phyloP scores from a whole-genome alignment of 345 rosid genomes.

The Rubroshorea leprosula region DNA sequence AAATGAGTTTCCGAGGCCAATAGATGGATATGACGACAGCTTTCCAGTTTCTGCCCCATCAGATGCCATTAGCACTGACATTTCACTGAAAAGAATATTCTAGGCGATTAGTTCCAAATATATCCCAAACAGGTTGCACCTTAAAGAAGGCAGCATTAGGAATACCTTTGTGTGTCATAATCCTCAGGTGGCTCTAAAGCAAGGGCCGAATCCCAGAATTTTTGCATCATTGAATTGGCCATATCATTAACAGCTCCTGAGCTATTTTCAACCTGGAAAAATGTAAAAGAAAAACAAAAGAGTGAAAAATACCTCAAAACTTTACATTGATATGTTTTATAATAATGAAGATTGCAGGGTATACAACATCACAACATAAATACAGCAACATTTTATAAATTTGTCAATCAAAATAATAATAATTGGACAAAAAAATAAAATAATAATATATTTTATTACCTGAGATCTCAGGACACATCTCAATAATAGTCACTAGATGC shows the following conservation, averaged over 20 bases:
- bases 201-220: conserved; percentile 97
- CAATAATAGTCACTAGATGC: too few species aligned
- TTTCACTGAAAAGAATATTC: conserved; percentile 52
- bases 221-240: conserved; percentile 97
- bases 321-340: too few species aligned
- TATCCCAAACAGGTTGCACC: conserved; percentile 6
- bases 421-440: too few species aligned
- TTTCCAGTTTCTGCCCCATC: conserved; percentile 59
- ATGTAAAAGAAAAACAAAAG: background rate
- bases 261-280: conserved; percentile 71
- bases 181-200: conserved; percentile 88
- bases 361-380: too few species aligned
- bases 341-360: too few species aligned
- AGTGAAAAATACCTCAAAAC: background rate
- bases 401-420: too few species aligned
- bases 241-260: conserved; percentile 85
- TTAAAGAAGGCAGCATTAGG: conserved; percentile 10
- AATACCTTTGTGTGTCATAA: conserved; percentile 81
- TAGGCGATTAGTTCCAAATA: conserved; percentile 18
- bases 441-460: too few species aligned
- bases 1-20: conserved; percentile 77
- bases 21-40: conserved; percentile 54
- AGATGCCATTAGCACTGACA: conserved; percentile 68
- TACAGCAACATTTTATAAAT: too few species aligned
- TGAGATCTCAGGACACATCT: too few species aligned